A percentile compares a stretch with the other conserved stretches of the same genome.
These are phyloP conservation scores for Debaryomyces tyrocola DNA, from an alignment of 805 yeast species.

Conservation along the genomic window DNA sequence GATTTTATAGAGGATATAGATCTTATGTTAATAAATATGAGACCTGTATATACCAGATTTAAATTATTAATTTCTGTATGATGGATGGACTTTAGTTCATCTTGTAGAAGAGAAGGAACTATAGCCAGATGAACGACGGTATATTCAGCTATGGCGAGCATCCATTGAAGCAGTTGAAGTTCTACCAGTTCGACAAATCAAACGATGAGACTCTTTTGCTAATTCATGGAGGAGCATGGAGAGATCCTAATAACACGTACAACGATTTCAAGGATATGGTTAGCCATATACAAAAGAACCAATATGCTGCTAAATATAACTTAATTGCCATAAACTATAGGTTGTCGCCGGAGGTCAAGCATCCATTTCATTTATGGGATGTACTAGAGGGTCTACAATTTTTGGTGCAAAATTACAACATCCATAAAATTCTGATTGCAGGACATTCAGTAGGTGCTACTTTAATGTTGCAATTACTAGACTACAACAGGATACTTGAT, in stretches of 20 bases:
- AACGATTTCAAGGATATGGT: constrained; percentile 49
- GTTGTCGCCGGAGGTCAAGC: constrained; percentile 58
- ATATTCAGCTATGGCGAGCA: constrained; percentile 29
- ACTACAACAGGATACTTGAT: constrained; percentile 18
- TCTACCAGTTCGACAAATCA: constrained; percentile 17
- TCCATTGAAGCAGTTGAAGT: constrained; percentile 29
- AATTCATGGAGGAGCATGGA: constrained; percentile 91
- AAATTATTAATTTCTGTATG: too few species aligned
- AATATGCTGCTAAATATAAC: constrained; percentile 8
- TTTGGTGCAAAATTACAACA: constrained; percentile 21
- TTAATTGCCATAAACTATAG: constrained; percentile 56
- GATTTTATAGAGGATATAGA: not conserved
- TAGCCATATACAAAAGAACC: constrained; percentile 3
- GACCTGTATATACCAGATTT: not conserved
- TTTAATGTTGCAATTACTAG: constrained; percentile 53
- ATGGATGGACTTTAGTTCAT: too few species aligned
- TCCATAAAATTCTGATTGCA: constrained; percentile 25
- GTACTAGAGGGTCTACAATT: constrained; percentile 44
- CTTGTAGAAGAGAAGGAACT: too few species aligned
- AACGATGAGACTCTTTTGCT: constrained; percentile 44
- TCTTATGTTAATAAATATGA: not conserved
- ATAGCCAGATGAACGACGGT: not conserved
- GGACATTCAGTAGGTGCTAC: constrained; percentile 90
- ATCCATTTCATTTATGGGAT: constrained; percentile 64
- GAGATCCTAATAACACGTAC: constrained; percentile 63